phyloP scores from a whole-genome alignment of 768 basidiomycete genomes.

The Gymnopilus dilepis region DNA sequence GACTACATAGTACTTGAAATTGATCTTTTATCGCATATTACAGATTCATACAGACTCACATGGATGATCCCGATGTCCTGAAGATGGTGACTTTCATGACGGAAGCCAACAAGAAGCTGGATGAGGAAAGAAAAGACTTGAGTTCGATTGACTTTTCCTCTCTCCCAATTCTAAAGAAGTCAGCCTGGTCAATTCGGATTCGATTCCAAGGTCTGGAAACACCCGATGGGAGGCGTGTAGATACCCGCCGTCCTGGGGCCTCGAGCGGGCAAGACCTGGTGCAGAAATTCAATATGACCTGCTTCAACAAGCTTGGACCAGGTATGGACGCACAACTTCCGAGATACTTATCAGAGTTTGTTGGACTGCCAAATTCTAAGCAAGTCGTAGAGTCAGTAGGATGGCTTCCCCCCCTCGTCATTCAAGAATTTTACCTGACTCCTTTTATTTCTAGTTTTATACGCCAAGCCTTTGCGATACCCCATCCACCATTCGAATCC shows the following conservation, averaged over 20 bases:
- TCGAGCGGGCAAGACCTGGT: not conserved
- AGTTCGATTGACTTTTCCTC: too few species aligned
- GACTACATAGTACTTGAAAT: too few species aligned
- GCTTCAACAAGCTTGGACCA: not conserved
- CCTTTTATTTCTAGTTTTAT: not conserved
- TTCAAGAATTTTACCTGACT: too few species aligned
- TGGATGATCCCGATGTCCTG: too few species aligned
- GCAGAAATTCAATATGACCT: not conserved
- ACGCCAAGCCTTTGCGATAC: not conserved
- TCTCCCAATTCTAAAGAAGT: too few species aligned
- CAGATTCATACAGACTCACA: too few species aligned
- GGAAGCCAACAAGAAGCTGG: too few species aligned
- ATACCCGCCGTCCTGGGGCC: not conserved
- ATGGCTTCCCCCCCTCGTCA: too few species aligned
- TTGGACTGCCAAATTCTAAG: not conserved
- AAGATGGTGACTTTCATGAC: too few species aligned
- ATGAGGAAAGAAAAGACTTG: too few species aligned
- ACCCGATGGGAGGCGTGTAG: not conserved
- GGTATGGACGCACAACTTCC: not conserved
- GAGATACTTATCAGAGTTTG: not conserved
- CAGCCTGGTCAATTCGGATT: not conserved
- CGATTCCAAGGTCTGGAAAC: not conserved
- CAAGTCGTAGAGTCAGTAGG: not conserved
- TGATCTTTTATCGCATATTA: too few species aligned
- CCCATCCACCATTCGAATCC: constrained; percentile 17